Evolutionary conservation across 163 green algal genomes (phyloP), one percentile per base, ranked within the genome.

Genomic region (Volvox carteri): DNA sequence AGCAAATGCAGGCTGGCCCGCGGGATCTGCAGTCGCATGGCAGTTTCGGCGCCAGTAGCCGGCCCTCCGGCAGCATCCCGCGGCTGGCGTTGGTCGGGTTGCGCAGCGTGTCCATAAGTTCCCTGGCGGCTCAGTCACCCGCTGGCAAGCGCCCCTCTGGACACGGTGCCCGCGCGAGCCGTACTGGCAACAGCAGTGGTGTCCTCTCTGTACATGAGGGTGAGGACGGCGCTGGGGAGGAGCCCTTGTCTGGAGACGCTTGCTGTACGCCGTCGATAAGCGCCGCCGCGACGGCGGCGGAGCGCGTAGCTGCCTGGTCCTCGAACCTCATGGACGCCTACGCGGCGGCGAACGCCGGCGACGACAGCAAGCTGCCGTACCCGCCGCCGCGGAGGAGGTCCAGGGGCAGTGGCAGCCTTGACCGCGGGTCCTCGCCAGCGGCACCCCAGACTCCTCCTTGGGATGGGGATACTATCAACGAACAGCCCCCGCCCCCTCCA

Each of bases 231-330:
- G 35, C 56, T 23, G 56, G 30, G 28, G 58, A 78, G 4, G 60
- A 65, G 60, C 62, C 50, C 8, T 48, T 35, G 28, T 48, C 28
- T 11, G 78, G 60, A 19, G 78, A 60, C 1, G 58, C 78, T 23
- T 28, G n/a, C n/a, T n/a, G 44, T 7, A 67, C 73, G 28, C 44
- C 73, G n/a, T 65, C 73, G 42, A 56, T 2, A 19, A 33, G 65
- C 62, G 42, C 79, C 30, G 77, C 28, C 39, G 54, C 78, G 35
- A 60, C 54, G 28, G 79, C 79, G 42, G 79, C 79, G 18, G 79
- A 86, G 62, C 79, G 79, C n/a, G 65, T 86, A 18, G 79, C 79
- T 7, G 39, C 41, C n/a, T 86, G 79, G 79, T 60, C 37, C 30
- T 78, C 79, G 5, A 67, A 58, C 18, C 33, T 86, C 1, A 44